These are phyloP conservation scores for Candida piceae DNA, from an alignment of 805 yeast species.

Conservation along the genomic window DNA sequence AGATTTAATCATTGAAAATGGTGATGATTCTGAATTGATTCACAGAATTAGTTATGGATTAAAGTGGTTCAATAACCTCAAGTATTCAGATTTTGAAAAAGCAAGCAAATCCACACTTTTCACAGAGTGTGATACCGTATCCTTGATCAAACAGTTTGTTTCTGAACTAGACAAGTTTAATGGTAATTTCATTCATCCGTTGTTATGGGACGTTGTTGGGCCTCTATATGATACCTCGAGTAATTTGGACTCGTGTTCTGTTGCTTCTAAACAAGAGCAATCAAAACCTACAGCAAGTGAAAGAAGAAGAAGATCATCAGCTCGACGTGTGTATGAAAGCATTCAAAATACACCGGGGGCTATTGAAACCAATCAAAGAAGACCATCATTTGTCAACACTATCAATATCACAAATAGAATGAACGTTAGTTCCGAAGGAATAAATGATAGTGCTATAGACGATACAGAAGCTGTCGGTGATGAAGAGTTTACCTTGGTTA, in stretches of 20 bases:
- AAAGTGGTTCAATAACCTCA: conserved; percentile 30
- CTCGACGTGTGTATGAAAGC: conserved; percentile 18
- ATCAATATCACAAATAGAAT: background rate
- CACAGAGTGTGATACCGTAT: conserved; percentile 24
- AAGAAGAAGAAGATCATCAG: conserved; percentile 22
- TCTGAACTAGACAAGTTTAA: conserved; percentile 34
- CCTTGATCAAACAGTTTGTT: conserved; percentile 32
- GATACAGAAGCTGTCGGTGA: conserved; percentile 27
- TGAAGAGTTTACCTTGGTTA: conserved; percentile 32
- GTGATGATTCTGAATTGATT: conserved; percentile 12
- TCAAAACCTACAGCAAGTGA: conserved; percentile 7
- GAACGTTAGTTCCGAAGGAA: conserved; percentile 3
- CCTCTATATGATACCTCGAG: conserved; percentile 7
- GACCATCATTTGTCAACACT: conserved; percentile 1
- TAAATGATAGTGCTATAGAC: conserved; percentile 18
- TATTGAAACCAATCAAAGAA: conserved; percentile 4
- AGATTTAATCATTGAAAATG: conserved; percentile 27
- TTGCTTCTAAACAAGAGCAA: too few relatives aligned
- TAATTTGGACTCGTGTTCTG: too few relatives aligned
- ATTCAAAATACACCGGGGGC: conserved; percentile 21
- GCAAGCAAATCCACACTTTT: conserved; percentile 1
- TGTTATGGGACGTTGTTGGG: conserved; percentile 25
- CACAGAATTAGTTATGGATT: conserved; percentile 28
- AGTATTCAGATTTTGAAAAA: conserved; percentile 20
- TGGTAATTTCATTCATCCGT: conserved; percentile 34